phyloP scores from a whole-genome alignment of 768 basidiomycete genomes.

The Ramaria rubella region DNA sequence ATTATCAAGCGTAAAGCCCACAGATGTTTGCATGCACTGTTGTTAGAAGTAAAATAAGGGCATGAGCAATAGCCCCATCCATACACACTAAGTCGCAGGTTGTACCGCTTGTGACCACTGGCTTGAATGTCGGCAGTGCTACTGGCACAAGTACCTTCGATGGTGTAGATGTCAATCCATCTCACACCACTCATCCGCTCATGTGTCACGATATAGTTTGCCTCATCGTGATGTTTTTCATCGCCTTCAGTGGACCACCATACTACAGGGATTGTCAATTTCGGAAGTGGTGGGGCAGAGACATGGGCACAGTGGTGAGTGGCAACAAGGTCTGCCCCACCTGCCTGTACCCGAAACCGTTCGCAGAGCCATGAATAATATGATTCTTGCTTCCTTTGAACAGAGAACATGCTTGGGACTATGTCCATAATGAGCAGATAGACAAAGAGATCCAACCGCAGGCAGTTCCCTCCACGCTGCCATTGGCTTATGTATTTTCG shows the following conservation, averaged over 20 bases:
- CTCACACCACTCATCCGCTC: neutral
- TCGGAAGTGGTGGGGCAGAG: neutral
- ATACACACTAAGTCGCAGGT: neutral
- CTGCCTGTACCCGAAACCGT: neutral
- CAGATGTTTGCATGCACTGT: conserved; percentile 1
- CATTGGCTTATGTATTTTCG: conserved; percentile 21
- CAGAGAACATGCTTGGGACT: too few species aligned
- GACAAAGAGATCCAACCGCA: conserved; percentile 21
- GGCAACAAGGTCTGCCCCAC: neutral
- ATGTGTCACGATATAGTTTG: neutral
- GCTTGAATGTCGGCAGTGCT: neutral
- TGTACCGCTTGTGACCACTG: neutral
- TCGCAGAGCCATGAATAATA: neutral
- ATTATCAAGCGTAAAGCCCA: neutral
- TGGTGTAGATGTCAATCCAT: neutral
- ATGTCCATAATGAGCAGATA: too few species aligned
- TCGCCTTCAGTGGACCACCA: neutral
- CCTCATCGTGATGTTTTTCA: neutral
- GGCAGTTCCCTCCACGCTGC: conserved; percentile 23
- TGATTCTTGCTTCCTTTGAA: neutral
- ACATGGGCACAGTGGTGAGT: neutral
- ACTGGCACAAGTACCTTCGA: too few species aligned
- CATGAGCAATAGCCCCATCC: neutral
- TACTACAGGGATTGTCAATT: neutral
- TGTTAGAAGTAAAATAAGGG: neutral